Percentiles rank a stretch among this genome's conserved stretches.
These are phyloP conservation scores for Spathaspora jeffriesii DNA, from an alignment of 1,139 yeast genomes.

Conservation along the genomic window DNA sequence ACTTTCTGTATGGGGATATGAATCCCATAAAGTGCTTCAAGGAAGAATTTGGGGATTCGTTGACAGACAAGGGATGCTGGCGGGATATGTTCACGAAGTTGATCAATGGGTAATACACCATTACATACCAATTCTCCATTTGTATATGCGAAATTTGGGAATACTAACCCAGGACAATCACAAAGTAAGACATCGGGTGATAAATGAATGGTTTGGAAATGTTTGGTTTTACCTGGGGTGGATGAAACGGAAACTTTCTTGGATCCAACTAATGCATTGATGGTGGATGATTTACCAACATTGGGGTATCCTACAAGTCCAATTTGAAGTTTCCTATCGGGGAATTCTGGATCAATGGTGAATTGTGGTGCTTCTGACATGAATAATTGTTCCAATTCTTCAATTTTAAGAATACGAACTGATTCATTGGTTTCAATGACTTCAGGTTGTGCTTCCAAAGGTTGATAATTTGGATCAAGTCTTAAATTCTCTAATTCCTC, in stretches of 20 bases:
- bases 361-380: constrained; percentile 79
- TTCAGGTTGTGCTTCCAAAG: constrained; percentile 15
- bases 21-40: constrained; percentile 95
- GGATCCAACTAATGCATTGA: constrained; percentile 93
- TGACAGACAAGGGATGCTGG: constrained; percentile 86
- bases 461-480: constrained; percentile 10
- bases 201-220: constrained; percentile 93
- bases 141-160: constrained; percentile 96
- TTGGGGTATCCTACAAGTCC: constrained; percentile 98
- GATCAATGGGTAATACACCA: constrained; percentile 98
- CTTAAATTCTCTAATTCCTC: constrained; percentile 49
- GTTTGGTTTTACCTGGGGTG: constrained; percentile 99
- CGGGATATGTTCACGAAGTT: constrained; percentile 90
- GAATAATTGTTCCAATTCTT: constrained; percentile 82
- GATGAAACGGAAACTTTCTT: constrained; percentile 97
- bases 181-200: constrained; percentile 84
- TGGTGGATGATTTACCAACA: constrained; percentile 96
- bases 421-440: constrained; percentile 19
- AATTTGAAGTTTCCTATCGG: constrained; percentile 73
- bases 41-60: constrained; percentile 82
- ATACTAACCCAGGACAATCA: constrained; percentile 99
- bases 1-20: constrained; percentile 72
- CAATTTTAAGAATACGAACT: constrained; percentile 74
- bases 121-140: constrained; percentile 97
- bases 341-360: constrained; percentile 49